Evolutionary conservation across 1,284 basidiomycete species (phyloP), one percentile per base, ranked within the genome.

Genomic region (Sporisorium sorghi): DNA sequence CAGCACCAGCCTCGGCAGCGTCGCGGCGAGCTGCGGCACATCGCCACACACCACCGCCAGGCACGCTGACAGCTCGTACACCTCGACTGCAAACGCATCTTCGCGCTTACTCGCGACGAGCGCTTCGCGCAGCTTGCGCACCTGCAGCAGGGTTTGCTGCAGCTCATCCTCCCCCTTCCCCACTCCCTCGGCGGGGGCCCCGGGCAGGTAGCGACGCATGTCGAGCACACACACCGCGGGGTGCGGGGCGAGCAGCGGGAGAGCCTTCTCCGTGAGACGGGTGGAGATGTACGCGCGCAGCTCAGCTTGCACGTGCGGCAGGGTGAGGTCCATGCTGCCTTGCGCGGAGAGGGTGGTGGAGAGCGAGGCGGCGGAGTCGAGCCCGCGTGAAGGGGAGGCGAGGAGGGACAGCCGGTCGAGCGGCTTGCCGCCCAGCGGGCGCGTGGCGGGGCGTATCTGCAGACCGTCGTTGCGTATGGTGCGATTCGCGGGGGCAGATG

Each of bases 381-480:
- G 58, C 2, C 75, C 75, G 7, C 75, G 66, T 0, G 63, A 67
- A 28, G 75, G 75, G 0, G 71, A 74, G 5, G 75, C 75, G 24
- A 77, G 71, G 9, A 77, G 64, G 0, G 70, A 58, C 14, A 77
- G 57, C 8, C 66, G 56, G 40, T 77, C 67, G 19, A 77, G 54
- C 15, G 49, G 37, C 24, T 73, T 71, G 23, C 71, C 71, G 12
- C 71, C 75, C 2, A 77, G 52, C 3, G 71, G 67, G 4, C 55
- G 50, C 4, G 51, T 15, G 24, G 56, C 62, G 17, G 62, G 52
- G 19, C 14, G 37, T 2, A 9, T 1, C 19, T 37, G 7, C 42
- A 53, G n/a, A 10, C 21, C 21, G 23, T 1, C 11, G n/a, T n/a
- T n/a, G n/a, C n/a, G n/a, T n/a, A n/a, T n/a, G n/a, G n/a, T n/a